Evolutionary conservation across 2,329 filamentous ascomycete genomes (phyloP).

Genomic region (Cladophialophora chaetospira): DNA sequence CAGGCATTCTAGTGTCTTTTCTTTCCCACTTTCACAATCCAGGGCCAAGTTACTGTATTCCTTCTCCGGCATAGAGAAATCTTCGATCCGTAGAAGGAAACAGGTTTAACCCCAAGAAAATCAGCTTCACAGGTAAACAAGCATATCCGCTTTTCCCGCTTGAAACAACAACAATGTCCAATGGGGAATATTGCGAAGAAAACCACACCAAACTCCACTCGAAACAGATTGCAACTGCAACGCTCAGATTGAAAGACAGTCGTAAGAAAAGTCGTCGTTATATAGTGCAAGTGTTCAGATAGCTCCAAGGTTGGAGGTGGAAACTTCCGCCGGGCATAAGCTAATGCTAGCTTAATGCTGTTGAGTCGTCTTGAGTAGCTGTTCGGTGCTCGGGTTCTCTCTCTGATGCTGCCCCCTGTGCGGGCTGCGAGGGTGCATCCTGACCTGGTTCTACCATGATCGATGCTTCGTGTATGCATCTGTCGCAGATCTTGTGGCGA

Average conservation of each 20-base stretch:
- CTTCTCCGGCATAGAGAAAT: background rate
- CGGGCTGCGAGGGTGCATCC: background rate
- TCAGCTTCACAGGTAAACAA: conserved; percentile 5
- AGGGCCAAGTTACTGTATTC: background rate
- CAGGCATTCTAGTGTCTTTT: background rate
- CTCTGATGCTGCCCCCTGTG: background rate
- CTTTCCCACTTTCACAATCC: background rate
- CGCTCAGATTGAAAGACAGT: conserved; percentile 26
- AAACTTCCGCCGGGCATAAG: background rate
- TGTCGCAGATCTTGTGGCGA: conserved; percentile 30
- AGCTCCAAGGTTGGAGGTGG: conserved; percentile 2
- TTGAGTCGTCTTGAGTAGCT: background rate
- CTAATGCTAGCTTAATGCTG: conserved; percentile 16
- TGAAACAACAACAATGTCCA: conserved; percentile 2
- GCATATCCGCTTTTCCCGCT: conserved; percentile 14
- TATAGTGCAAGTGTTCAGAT: conserved; percentile 27
- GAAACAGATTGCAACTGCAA: conserved; percentile 21
- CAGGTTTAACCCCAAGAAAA: background rate
- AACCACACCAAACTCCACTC: conserved; percentile 18
- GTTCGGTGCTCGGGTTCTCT: background rate
- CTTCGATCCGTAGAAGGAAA: too few species aligned
- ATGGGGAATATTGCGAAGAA: conserved; percentile 7
- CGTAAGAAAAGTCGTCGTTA: conserved; percentile 22
- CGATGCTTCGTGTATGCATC: conserved; percentile 26
- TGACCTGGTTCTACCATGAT: conserved; percentile 19